Evolutionary conservation across 306 rosid species (phyloP), one percentile per base, ranked within the genome.

Genomic region (Cyclanthera cordifolia): DNA sequence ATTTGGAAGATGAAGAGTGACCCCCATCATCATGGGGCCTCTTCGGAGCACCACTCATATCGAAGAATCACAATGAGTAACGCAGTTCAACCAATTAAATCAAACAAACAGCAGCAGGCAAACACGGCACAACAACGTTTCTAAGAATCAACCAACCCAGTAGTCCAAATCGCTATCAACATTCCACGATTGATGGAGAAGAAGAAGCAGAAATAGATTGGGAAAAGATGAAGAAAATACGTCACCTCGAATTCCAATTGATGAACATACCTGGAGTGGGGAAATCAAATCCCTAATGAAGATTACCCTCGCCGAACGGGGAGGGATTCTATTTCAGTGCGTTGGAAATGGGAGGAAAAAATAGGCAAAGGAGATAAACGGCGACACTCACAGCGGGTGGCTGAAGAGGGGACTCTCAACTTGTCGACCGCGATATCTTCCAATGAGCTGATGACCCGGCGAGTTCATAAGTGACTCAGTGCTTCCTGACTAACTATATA

Each of bases 41-140:
- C 75, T 86, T 88, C 53, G 97, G 83, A 43, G 84, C 87, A 66
- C 86, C 82, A 69, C 90, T 90, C 97, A 90, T 90, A 37, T 23
- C 72, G 73, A 82, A 71, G 70, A 56, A 4, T 6, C 74, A 4
- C 74, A 43, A 28, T 45, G 53, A 27, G 39, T 13, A 11, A 53
- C 21, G 61, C 5, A 24, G 70, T 7, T 41, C 70, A 23, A 37
- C 34, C 4, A 20, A 64, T 41, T 20, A 0, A 64, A 43, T 20
- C 52, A 23, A 13, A 39, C 10, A 9, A 34, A 13, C 68, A 61
- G 17, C 68, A 39, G 50, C 68, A 61, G 46, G 7, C 19, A 61
- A 37, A 19, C 49, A 17, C 8, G 43, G 30, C 30, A 59, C 7
- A 17, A 17, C 5, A 39, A 63, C 23, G 69, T 21, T 63, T 39